phyloP scores from a whole-genome alignment of 495 filamentous ascomycete genomes.

The Annulohypoxylon bovei region DNA sequence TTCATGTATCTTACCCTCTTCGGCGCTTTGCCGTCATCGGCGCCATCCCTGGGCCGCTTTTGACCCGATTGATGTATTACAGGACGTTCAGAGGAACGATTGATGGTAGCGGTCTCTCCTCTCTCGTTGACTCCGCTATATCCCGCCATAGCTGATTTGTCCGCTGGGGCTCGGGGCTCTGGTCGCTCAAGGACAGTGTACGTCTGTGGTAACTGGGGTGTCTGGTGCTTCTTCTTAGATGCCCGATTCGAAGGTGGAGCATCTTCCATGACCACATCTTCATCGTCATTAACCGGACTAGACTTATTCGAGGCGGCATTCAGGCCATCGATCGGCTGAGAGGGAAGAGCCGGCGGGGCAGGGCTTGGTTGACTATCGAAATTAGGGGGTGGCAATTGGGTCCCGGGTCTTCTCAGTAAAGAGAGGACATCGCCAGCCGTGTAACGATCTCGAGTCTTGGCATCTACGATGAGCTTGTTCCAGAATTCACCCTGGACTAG shows the following conservation, averaged over 20 bases:
- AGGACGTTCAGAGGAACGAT: conserved; percentile 36
- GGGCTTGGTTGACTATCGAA: conserved; percentile 17
- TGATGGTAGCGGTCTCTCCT: conserved; percentile 31
- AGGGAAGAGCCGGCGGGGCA: neutral
- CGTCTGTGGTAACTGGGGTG: conserved; percentile 38
- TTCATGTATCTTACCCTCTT: conserved; percentile 48
- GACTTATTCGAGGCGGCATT: conserved; percentile 6
- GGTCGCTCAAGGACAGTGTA: conserved; percentile 37
- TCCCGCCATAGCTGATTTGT: conserved; percentile 5
- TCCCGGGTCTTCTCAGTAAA: conserved; percentile 53
- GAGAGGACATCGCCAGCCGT: conserved; percentile 71
- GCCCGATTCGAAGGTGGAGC: conserved; percentile 26
- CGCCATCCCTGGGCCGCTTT: conserved; percentile 48
- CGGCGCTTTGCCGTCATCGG: conserved; percentile 34
- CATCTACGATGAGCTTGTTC: conserved; percentile 83
- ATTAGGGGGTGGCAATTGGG: conserved; percentile 32
- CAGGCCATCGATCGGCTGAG: neutral
- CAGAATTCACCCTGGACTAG: conserved; percentile 90
- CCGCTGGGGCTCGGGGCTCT: neutral
- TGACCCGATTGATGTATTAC: conserved; percentile 43
- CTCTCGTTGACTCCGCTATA: conserved; percentile 43
- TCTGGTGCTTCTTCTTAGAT: conserved; percentile 35
- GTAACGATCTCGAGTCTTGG: conserved; percentile 77
- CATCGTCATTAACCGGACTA: neutral
- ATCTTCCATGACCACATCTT: conserved; percentile 47